These are phyloP conservation scores for Alopecurus myosuroides DNA, from an alignment of 176 grass and related monocot species.

Conservation along the genomic window DNA sequence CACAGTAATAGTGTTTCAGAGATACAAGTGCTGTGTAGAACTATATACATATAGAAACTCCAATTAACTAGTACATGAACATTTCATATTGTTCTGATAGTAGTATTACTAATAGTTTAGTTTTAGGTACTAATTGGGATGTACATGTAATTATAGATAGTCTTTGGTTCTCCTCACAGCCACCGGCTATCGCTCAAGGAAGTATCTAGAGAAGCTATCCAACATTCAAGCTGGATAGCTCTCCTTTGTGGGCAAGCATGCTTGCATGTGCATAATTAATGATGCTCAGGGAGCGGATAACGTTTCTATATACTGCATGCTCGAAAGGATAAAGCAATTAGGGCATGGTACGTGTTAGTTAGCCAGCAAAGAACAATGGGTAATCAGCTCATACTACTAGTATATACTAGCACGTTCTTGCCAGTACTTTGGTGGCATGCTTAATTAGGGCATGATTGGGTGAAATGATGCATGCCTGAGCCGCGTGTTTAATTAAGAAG, in stretches of 20 bases:
- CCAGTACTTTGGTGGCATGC: conserved; percentile 19
- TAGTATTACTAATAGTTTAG: neutral
- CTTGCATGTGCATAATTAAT: conserved; percentile 24
- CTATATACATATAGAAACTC: neutral
- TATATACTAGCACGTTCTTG: neutral
- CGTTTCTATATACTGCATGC: neutral
- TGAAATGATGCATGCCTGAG: conserved; percentile 5
- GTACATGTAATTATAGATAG: neutral
- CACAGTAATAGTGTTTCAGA: neutral
- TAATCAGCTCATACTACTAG: neutral
- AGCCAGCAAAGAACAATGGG: neutral
- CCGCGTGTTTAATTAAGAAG: neutral
- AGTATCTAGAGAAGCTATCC: neutral
- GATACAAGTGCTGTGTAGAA: neutral
- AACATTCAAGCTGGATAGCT: neutral
- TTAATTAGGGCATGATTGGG: conserved; percentile 20
- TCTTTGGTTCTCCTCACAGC: neutral
- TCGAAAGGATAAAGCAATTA: conserved; percentile 41
- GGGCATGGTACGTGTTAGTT: neutral
- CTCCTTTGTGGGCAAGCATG: conserved; percentile 20
- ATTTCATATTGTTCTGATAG: neutral
- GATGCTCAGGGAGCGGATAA: neutral
- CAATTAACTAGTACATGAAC: neutral
- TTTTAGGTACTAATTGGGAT: neutral
- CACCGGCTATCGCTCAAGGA: neutral